Percentiles rank a stretch among this genome's conserved stretches.
phyloP scores from a whole-genome alignment of 768 basidiomycete species.

The Neoboletus brunneissimus region DNA sequence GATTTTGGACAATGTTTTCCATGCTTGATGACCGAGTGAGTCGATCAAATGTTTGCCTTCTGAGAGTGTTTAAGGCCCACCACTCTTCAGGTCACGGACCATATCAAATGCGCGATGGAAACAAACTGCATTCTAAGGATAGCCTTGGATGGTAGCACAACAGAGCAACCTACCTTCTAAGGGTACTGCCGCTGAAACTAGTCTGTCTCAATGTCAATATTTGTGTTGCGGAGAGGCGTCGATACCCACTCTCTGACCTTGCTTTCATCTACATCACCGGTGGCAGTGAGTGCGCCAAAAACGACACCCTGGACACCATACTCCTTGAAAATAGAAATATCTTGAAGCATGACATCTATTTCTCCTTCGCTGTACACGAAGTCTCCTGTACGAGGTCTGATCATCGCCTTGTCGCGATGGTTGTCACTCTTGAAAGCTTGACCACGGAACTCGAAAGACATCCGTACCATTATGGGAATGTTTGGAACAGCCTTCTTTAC shows the following conservation, averaged over 20 bases:
- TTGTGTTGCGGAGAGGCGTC: background rate
- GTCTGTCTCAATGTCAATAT: slow-evolving; percentile 32
- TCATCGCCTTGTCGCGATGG: slow-evolving; percentile 56
- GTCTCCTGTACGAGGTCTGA: slow-evolving; percentile 76
- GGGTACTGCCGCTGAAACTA: slow-evolving; percentile 56
- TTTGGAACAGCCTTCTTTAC: slow-evolving; percentile 49
- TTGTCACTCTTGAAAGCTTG: background rate
- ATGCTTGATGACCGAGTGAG: slow-evolving; percentile 18
- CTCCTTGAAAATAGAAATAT: slow-evolving; percentile 60
- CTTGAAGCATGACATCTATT: slow-evolving; percentile 70
- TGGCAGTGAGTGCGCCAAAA: slow-evolving; percentile 55
- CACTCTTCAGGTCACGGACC: slow-evolving; percentile 52
- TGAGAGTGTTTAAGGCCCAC: slow-evolving; percentile 33
- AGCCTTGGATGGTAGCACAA: background rate
- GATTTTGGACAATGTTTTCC: slow-evolving; percentile 49
- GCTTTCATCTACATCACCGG: slow-evolving; percentile 58
- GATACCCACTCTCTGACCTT: slow-evolving; percentile 45
- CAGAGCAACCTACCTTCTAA: slow-evolving; percentile 50
- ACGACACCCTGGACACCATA: slow-evolving; percentile 63
- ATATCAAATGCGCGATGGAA: slow-evolving; percentile 82
- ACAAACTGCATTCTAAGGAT: slow-evolving; percentile 48
- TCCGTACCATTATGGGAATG: slow-evolving; percentile 69
- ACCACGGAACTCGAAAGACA: slow-evolving; percentile 7
- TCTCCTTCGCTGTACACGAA: slow-evolving; percentile 71
- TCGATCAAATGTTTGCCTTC: background rate